A percentile compares a stretch with the other conserved stretches of the same genome.
Evolutionary conservation across 345 rosid genomes (phyloP).

Genomic region (Eucalyptus dawsonii): DNA sequence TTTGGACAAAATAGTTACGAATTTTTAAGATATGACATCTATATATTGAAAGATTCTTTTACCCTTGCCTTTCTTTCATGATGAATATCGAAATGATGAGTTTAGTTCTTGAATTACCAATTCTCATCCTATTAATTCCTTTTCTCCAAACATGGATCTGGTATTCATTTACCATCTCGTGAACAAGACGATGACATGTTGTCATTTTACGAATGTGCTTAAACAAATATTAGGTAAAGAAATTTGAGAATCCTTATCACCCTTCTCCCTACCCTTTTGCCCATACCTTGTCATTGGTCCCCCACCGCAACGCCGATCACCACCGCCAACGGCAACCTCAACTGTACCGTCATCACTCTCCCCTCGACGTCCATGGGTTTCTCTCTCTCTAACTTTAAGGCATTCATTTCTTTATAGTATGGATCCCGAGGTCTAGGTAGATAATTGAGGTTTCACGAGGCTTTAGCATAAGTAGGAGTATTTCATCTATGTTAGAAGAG

Average conservation of each 20-base stretch:
- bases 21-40: not conserved
- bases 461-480: not conserved
- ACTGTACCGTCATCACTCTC: not conserved
- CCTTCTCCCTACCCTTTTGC: not conserved
- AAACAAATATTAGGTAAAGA: not conserved
- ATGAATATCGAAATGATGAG: not conserved
- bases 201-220: not conserved
- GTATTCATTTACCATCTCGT: not conserved
- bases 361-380: not conserved
- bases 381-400: not conserved
- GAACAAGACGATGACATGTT: not conserved
- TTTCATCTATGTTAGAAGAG: not conserved
- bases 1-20: not conserved
- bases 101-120: not conserved
- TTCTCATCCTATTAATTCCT: not conserved
- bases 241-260: not conserved
- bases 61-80: not conserved
- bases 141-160: not conserved
- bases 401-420: not conserved
- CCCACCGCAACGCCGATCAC: not conserved
- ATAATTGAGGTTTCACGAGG: not conserved
- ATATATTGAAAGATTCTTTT: not conserved
- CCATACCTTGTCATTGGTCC: not conserved
- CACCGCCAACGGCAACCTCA: not conserved
- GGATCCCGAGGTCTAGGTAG: not conserved